Base-by-base conservation (phyloP, 2,329 filamentous ascomycete genomes). In the Beauveria brongniartii region DNA sequence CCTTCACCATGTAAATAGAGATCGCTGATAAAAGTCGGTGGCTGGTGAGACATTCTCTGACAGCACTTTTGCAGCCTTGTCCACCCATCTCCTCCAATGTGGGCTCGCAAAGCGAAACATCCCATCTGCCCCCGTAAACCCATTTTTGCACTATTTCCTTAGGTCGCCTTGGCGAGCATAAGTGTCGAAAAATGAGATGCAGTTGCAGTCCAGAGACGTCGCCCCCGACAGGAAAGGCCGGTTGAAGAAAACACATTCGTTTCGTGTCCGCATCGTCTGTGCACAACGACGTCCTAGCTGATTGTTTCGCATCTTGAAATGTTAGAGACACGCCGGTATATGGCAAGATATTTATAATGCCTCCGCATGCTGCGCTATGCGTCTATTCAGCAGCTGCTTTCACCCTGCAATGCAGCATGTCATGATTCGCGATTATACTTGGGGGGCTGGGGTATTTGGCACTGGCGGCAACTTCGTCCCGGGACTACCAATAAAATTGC, bases 21-120 rank as follows among this genome's bases (percentile, higher is more conserved):
- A n/a, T 37, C 20, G 20, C 16, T 57, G 55, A 16, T n/a, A 40
- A 48, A 48, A 37, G 8, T 14, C 3, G 28, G 55, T 48, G 55
- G 55, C 43, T 40, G 43, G 43, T 57, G 55, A 57, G 55, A 57
- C 55, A 57, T 48, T 57, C 44, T 48, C 43, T 37, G 55, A 57
- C 55, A 57, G 54, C 3, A 24, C 54, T 24, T 22, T 30, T 34
- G 34, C 14, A 18, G 34, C 51, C 50, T 40, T 37, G 40, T 10
- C 28, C 28, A 24, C 41, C 53, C 46, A 34, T 34, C 37, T 18
- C 5, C 26, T 12, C 6, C 10, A 55, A n/a, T n/a, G 53, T 47
- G 40, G 53, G 41, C 53, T 55, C 53, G 41, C 24, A 14, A 46
- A 34, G 41, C 18, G 53, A 55, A 55, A 47, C 52, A 20, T 24